A percentile compares a stretch with the other conserved stretches of the same genome.
Conservation (phyloP, 23 red algal genomes). For the Gracilaria gracilis region DNA sequence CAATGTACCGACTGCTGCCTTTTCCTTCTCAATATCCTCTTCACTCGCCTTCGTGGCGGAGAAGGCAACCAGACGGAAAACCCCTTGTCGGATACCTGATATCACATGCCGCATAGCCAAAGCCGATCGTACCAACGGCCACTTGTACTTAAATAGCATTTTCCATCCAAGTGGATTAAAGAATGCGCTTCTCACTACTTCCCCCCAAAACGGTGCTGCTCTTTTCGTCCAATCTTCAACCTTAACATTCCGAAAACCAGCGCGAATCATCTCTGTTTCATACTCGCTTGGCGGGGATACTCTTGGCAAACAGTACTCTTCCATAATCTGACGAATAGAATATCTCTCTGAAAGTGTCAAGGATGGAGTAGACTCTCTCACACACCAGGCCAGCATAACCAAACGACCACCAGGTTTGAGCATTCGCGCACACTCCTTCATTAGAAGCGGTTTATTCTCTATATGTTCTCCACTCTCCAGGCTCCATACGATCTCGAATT, state of each 20-base stretch:
- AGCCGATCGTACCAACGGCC: conserved; percentile 74
- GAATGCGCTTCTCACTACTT: conserved; percentile 80
- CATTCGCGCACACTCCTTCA: conserved; percentile 83
- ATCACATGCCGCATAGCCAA: conserved; percentile 81
- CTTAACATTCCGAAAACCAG: conserved; percentile 55
- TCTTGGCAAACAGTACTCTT: conserved; percentile 86
- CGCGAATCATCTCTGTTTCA: conserved; percentile 61
- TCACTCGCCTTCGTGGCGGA: conserved; percentile 62
- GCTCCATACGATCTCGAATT: conserved; percentile 95
- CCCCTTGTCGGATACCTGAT: conserved; percentile 60
- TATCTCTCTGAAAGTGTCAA: conserved; percentile 67
- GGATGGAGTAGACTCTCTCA: conserved; percentile 80
- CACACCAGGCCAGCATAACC: conserved; percentile 93
- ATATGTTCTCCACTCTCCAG: conserved; percentile 98
- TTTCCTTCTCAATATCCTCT: conserved; percentile 54
- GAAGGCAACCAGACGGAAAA: conserved; percentile 78
- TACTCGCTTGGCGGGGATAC: conserved; percentile 82
- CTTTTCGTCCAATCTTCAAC: conserved; percentile 84
- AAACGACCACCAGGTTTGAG: conserved; percentile 80
- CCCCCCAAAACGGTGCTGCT: conserved; percentile 90
- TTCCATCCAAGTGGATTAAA: conserved; percentile 48
- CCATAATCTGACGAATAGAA: conserved; percentile 80
- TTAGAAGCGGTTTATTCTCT: conserved; percentile 87
- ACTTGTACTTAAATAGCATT: conserved; percentile 64
- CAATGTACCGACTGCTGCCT: not conserved